Base-by-base conservation (phyloP, 2,329 filamentous ascomycete genomes). In the Clarireedia paspali region DNA sequence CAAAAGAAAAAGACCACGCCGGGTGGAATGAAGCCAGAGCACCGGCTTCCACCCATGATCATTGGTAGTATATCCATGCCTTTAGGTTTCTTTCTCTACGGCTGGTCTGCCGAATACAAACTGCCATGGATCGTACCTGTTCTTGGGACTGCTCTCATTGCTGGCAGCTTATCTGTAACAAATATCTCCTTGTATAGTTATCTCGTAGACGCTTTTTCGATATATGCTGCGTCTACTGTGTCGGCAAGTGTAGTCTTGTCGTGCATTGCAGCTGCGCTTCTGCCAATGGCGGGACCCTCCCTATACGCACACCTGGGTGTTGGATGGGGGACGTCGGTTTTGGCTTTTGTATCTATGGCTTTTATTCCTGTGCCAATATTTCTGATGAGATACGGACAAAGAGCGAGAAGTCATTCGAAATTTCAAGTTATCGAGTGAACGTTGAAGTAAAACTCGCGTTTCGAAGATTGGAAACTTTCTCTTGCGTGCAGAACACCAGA, bases 11-110 rank as follows among this genome's bases (percentile, higher is more conserved):
- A 55, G 30, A 64, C 57, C 12, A 50, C 57, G 68, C 17, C 47
- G 12, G 57, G 47, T 45, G 57, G 53, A 1, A 39, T 20, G 15
- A 24, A 53, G 23, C 84, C 85, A 0, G 85, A 88, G 60, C 82
- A 79, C 63, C 80, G 84, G n/a, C 72, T 85, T 0, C 82, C 82
- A 0, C 70, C 84, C 2, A 78, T 83, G 68, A 64, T 81, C 10
- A 70, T 77, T 0, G 78, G 77, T 0, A 76, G 76, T 0, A 39
- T 83, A 0, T 56, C 83, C 2, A 42, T 85, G 0, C 83, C 83
- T 0, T 68, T 82, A 10, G 74, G 77, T 1, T 70, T 83, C 0
- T 74, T 80, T 57, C 73, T 77, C 64, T 83, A 83, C 63, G 81
- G 81, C 30, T 83, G 80, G 80, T 52, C 70, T 70, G 54, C 67